Base-by-base conservation (phyloP, 2,329 filamentous ascomycete genomes). In the Verticillium dahliae region DNA sequence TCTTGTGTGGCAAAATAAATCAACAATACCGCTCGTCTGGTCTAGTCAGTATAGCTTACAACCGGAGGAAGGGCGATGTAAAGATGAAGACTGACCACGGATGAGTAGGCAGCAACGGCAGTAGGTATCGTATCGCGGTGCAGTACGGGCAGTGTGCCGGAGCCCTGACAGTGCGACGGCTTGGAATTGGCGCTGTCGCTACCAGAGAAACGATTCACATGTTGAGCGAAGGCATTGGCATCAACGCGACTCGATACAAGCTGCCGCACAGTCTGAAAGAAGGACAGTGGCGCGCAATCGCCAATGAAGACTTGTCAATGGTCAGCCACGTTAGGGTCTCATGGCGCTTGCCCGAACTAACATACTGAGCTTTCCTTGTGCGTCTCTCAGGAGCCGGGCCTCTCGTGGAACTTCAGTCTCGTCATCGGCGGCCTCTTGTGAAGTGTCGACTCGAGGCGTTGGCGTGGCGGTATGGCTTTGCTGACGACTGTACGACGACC, bases 401-500 rank as follows among this genome's bases (percentile, higher is more conserved):
- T 85, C 82, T 1, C 81, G 74, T 2, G 81, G 82, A 3, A 84
- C 82, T 27, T 84, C 81, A 0, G 81, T 81, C 62, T 84, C 81
- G 41, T 84, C 81, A n/a, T 81, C 80, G 0, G 72, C 72, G 1
- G 72, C 69, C 62, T 65, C 66, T 6, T 45, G 57, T 33, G 57
- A 31, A n/a, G 22, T 41, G 31, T 39, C 38, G 64, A 60, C 52
- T 60, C 35, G 57, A 4, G 35, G 57, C 6, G 57, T 50, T 2
- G 57, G 57, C 14, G 57, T 45, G 9, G 57, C 15, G 4, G 39
- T 27, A 35, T 58, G 38, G 27, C 58, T 39, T 60, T 58, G 52
- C 62, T 61, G 52, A 56, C 35, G 56, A 14, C 55, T 45, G n/a
- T 38, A 33, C 31, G 22, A 59, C 50, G 57, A n/a, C 50, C 66